Percentiles rank a stretch among this genome's conserved stretches.
Conservation (phyloP, 495 filamentous ascomycete genomes). For the Lophium mytilinum region DNA sequence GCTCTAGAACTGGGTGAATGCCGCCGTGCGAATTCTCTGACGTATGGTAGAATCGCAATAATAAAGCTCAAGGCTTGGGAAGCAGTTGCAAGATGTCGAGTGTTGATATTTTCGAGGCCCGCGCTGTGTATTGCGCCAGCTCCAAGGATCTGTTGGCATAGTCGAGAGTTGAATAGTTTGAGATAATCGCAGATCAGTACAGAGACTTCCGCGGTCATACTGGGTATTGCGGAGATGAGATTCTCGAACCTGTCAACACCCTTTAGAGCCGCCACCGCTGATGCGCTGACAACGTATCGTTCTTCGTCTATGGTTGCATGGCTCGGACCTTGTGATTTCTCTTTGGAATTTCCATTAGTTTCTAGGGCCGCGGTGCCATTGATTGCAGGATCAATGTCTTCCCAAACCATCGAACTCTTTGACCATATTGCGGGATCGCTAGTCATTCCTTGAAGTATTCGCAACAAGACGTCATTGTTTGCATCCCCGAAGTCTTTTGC, state of each 20-base stretch:
- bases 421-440: slow-evolving; percentile 70
- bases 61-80: slow-evolving; percentile 87
- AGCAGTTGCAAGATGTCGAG: slow-evolving; percentile 87
- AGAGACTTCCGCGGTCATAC: slow-evolving; percentile 77
- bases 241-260: slow-evolving; percentile 76
- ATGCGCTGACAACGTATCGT: slow-evolving; percentile 76
- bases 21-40: slow-evolving; percentile 82
- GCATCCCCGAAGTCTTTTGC: slow-evolving; percentile 73
- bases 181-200: slow-evolving; percentile 63
- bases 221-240: slow-evolving; percentile 75
- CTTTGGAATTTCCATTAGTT: slow-evolving; percentile 51
- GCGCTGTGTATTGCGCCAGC: slow-evolving; percentile 88
- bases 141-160: slow-evolving; percentile 87
- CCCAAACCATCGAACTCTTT: slow-evolving; percentile 63
- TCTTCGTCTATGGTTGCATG: slow-evolving; percentile 73
- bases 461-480: slow-evolving; percentile 53
- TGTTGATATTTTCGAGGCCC: slow-evolving; percentile 91
- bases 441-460: slow-evolving; percentile 71
- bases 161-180: slow-evolving; percentile 88
- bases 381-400: slow-evolving; percentile 25
- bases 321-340: slow-evolving; percentile 49
- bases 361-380: slow-evolving; percentile 25
- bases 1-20: slow-evolving; percentile 53
- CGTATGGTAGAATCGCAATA: slow-evolving; percentile 75
- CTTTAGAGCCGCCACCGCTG: slow-evolving; percentile 66